Evolutionary conservation across 2,329 filamentous ascomycete species (phyloP).

Genomic region (Laburnicola sp.): DNA sequence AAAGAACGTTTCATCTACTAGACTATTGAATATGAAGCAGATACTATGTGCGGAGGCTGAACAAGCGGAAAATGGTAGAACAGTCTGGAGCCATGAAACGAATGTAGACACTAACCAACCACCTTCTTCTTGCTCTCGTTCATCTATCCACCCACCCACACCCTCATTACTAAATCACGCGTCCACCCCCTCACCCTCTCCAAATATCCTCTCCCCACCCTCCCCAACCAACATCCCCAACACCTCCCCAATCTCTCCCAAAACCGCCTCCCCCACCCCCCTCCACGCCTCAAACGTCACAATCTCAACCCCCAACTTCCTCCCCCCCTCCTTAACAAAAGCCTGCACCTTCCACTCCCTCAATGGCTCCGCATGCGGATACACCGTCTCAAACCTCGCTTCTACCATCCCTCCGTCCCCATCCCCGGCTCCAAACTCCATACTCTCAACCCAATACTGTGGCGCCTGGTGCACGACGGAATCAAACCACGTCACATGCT

Average conservation of each 20-base stretch:
- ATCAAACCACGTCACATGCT: constrained; percentile 40
- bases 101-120: too few relatives aligned
- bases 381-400: constrained; percentile 58
- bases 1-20: too few relatives aligned
- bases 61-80: too few relatives aligned
- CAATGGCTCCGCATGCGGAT: constrained; percentile 51
- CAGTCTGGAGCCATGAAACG: too few relatives aligned
- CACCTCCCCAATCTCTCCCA: constrained; percentile 49
- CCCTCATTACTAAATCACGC: too few relatives aligned
- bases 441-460: constrained; percentile 59
- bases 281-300: constrained; percentile 63
- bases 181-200: too few relatives aligned
- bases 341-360: constrained; percentile 63
- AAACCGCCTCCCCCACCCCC: constrained; percentile 54
- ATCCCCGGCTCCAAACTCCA: constrained; percentile 48
- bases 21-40: too few relatives aligned
- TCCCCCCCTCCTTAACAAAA: constrained; percentile 55
- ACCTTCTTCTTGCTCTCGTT: too few relatives aligned
- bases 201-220: constrained; percentile 28
- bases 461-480: constrained; percentile 47
- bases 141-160: too few relatives aligned
- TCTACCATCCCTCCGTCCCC: constrained; percentile 33
- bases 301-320: constrained; percentile 59
- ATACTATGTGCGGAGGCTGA: too few relatives aligned
- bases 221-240: constrained; percentile 27